Base-by-base conservation (phyloP, 78 protist species). In the Cavenderia fasciculata region DNA sequence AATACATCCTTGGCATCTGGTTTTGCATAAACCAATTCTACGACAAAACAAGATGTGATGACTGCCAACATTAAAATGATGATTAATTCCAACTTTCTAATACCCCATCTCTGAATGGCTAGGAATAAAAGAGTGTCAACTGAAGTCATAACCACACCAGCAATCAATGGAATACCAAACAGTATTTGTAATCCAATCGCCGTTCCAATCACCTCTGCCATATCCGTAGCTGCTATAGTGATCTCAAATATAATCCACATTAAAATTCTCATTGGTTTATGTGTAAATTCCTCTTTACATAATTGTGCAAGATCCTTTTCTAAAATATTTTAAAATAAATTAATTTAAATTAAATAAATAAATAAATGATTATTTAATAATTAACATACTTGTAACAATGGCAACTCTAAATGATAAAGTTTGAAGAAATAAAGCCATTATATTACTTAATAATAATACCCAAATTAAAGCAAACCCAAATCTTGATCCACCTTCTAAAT, bases 191-290 rank as follows among this genome's bases (percentile, higher is more conserved):
- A 34, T 4, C 85, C 96, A 43, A 94, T 66, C 8, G 96, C 95
- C 0, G 95, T 59, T 10, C 96, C 96, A 29, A 94, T 71, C 2
- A 95, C 96, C n/a, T 88, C 97, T 0, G 95, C 95, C 2, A 87
- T 59, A 63, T 94, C 97, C 0, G 87, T 59, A 23, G 87, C 94
- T 46, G 92, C 75, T 34, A 96, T 94, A 21, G 98, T 88, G 3
- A 94, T 34, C 69, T 96, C 97, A 54, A 43, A 65, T 41, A 96
- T 52, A 19, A 89, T 4, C 97, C 97, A 96, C 41, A 96, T 59
- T 0, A 59, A 6, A 19, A 44, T 46, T 1, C 76, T 75, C 4
- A 87, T 21, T 7, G 23, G 2, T 41, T 31, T 70, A 54, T 54
- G 8, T 29, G 93, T 70, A 40, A 85, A 95, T 63, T 78, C 61